Evolutionary conservation across 257 asterid species (phyloP).

Genomic region (Lycium ferocissimum): DNA sequence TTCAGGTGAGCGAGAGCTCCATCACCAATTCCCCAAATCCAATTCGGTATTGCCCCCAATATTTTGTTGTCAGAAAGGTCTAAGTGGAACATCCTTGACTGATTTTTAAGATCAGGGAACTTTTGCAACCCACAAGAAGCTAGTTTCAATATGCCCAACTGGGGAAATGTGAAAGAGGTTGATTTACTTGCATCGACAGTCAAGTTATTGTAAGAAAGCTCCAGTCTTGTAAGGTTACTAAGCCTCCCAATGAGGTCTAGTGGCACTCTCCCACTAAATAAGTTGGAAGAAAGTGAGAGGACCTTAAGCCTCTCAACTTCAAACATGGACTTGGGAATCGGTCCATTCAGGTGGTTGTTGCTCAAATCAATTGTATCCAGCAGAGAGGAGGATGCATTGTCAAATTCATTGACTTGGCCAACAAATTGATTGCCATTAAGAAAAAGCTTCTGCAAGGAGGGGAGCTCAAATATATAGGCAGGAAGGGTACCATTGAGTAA

Average conservation of each 20-base stretch:
- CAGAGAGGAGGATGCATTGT: background rate
- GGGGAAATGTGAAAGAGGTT: slow-evolving; percentile 31
- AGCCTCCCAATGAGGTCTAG: slow-evolving; percentile 34
- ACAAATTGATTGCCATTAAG: slow-evolving; percentile 45
- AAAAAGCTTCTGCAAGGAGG: slow-evolving; percentile 37
- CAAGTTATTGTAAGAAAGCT: slow-evolving; percentile 60
- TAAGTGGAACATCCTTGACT: slow-evolving; percentile 30
- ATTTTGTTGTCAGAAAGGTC: slow-evolving; percentile 62
- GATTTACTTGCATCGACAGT: slow-evolving; percentile 39
- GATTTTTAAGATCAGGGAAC: slow-evolving; percentile 49
- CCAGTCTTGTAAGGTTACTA: slow-evolving; percentile 50
- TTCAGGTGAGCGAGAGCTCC: slow-evolving; percentile 42
- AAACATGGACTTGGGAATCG: slow-evolving; percentile 42
- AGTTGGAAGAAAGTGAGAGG: slow-evolving; percentile 46
- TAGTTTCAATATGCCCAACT: slow-evolving; percentile 42
- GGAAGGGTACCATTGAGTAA: slow-evolving; percentile 41
- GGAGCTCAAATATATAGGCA: slow-evolving; percentile 40
- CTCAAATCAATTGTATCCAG: slow-evolving; percentile 39
- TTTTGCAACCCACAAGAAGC: slow-evolving; percentile 57
- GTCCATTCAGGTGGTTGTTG: slow-evolving; percentile 40
- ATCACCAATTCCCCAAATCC: slow-evolving; percentile 60
- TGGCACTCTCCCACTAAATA: slow-evolving; percentile 35
- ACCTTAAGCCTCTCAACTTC: slow-evolving; percentile 21
- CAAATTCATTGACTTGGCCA: slow-evolving; percentile 30
- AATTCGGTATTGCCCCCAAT: slow-evolving; percentile 52